Evolutionary conservation across 805 yeast species (phyloP).

Genomic region (Saturnispora bothae): DNA sequence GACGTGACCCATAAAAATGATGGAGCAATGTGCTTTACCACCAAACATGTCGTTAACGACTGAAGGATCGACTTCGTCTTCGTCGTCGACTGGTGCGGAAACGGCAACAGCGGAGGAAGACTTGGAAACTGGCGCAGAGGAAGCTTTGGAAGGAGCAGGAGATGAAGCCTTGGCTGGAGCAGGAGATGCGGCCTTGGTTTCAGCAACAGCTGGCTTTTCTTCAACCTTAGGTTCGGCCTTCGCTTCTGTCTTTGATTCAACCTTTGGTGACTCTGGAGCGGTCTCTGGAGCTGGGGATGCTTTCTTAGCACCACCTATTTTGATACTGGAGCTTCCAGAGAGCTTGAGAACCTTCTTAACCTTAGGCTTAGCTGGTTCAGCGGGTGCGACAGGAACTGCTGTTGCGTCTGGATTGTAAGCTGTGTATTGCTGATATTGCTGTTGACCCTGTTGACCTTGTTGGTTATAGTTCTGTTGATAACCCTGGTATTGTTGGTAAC

Average conservation of each 20-base stretch:
- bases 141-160: slow-evolving; percentile 2
- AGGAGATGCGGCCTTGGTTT: slow-evolving; percentile 13
- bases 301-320: slow-evolving; percentile 32
- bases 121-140: slow-evolving; percentile 13
- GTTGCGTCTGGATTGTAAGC: slow-evolving; percentile 13
- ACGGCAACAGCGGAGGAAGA: slow-evolving; percentile 29
- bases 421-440: slow-evolving; percentile 10
- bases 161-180: slow-evolving; percentile 13
- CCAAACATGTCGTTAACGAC: slow-evolving; percentile 90
- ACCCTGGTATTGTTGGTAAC: slow-evolving; percentile 10
- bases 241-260: slow-evolving; percentile 15
- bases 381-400: slow-evolving; percentile 44
- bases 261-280: slow-evolving; percentile 15
- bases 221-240: slow-evolving; percentile 19
- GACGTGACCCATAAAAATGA: slow-evolving; percentile 98
- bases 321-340: slow-evolving; percentile 44
- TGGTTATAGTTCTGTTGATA: slow-evolving; percentile 6
- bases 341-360: slow-evolving; percentile 53
- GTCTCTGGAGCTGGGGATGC: slow-evolving; percentile 24
- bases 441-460: slow-evolving; percentile 12
- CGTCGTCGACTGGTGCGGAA: slow-evolving; percentile 56
- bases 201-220: slow-evolving; percentile 25
- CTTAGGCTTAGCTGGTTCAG: slow-evolving; percentile 36
- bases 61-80: slow-evolving; percentile 75
- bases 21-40: slow-evolving; percentile 93